Evolutionary conservation across 2,329 filamentous ascomycete genomes (phyloP), one percentile per base, ranked within the genome.

Genomic region (Arthrobotrys megalospora): DNA sequence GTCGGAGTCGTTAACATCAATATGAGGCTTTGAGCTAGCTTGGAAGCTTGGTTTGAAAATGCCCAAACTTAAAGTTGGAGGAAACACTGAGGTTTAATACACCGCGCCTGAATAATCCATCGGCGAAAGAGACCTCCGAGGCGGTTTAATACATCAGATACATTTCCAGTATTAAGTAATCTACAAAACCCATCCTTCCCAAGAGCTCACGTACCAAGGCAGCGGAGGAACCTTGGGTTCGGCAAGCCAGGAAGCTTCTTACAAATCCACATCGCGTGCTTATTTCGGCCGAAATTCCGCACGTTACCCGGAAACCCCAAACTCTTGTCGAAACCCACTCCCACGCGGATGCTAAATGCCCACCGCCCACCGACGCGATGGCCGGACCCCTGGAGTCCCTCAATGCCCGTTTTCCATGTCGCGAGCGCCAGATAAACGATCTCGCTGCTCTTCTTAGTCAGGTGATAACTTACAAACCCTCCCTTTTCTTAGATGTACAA

Each of bases 351-450:
- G 52, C 52, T 38, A 58, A 58, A 58, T 58, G 52, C 12, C 32
- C 32, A 58, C 52, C 52, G 52, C 52, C 32, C 52, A 58, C 52
- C 34, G 41, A 38, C 58, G 43, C 52, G 41, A 77, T 71, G 66
- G 4, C 55, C 55, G 38, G 43, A 45, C 45, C 80, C 19, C 58
- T 82, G 24, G 64, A 76, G 50, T 62, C 83, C n/a, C 80, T 87
- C 4, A 83, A 83, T 43, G 64, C 80, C 1, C 82, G 83, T 38
- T 86, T 83, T 45, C 84, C 84, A 11, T 86, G 85, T 71, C 83
- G 87, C 36, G 86, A 87, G 24, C 80, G 82, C n/a, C 87, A 88
- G 72, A 83, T 88, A 7, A 84, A 83, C 41, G 85, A 86, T 72
- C 83, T 89, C n/a, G 76, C 78, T 0, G 81, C 84, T 6, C 84